Evolutionary conservation across 768 basidiomycete genomes (phyloP), one percentile per base, ranked within the genome.

Genomic region (Gloeostereum incarnatum): DNA sequence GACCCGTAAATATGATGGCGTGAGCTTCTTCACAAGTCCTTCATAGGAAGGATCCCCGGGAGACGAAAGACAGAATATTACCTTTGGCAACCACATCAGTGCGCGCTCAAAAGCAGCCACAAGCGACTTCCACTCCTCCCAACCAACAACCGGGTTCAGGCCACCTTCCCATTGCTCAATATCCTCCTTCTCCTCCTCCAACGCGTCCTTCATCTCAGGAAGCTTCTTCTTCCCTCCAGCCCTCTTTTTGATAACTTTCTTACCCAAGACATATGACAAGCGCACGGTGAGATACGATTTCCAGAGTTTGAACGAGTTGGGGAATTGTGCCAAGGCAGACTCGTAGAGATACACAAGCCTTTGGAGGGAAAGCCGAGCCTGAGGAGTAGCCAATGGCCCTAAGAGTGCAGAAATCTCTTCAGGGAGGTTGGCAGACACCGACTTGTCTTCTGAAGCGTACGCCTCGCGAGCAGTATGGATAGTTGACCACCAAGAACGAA

Each of bases 231-330:
- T 81, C 8, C 89, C 91, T 1, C 90, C 86, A 2, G 86, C 73
- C 35, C 77, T 73, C 66, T 89, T 83, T 60, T 78, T 83, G 30
- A 70, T 55, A 5, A 80, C 59, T 1, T 69, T 72, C 46, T 74
- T 81, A 2, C 94, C 96, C 7, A 94, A 66, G 3, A 98, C 88
- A 59, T 82, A 96, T 1, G 72, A 68, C 70, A 86, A 81, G 34
- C 96, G 75, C 62, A 81, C 77, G 36, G 69, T 71, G 30, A 97
- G 67, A 58, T 99, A 99, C 0, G 87, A 74, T 54, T 90, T 92
- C 96, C 96, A 98, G 37, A 98, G 62, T 57, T 96, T 92, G 76
- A 90, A 98, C 2, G 83, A 88, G 8, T 73, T 77, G 1, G 93
- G 84, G 51, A 97, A 96, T 45, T 92, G 75, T 3, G 62, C 70